Evolutionary conservation across 805 yeast species (phyloP).

Genomic region (Nakazawaea holstii): DNA sequence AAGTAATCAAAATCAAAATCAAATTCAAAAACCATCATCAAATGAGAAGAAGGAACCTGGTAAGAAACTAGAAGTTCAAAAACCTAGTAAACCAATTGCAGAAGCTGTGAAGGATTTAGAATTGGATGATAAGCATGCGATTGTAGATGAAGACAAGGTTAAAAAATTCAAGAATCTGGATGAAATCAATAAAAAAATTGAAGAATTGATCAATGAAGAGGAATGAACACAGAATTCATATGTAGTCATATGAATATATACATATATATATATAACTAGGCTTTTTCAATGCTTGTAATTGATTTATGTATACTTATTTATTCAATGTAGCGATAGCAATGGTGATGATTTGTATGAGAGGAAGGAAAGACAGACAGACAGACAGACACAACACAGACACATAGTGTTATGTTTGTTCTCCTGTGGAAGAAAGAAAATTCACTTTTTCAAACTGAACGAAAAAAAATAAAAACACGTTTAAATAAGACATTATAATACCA

Average conservation of each 20-base stretch:
- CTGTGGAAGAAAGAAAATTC: no score
- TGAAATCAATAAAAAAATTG: slow-evolving; percentile 8
- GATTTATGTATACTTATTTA: no score
- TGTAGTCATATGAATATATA: no score
- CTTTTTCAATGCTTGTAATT: no score
- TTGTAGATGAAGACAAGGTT: neutral
- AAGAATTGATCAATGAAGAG: slow-evolving; percentile 8
- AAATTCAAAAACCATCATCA: no score
- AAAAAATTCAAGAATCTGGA: slow-evolving; percentile 2
- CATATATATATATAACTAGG: no score
- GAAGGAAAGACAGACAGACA: no score
- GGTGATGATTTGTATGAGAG: no score
- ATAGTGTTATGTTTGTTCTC: no score
- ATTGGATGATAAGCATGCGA: neutral
- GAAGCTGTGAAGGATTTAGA: slow-evolving; percentile 1
- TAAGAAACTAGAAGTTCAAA: slow-evolving; percentile 5
- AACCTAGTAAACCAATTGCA: slow-evolving; percentile 9
- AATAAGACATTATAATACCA: neutral
- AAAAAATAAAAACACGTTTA: slow-evolving; percentile 1
- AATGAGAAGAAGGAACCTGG: neutral
- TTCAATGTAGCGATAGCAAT: no score
- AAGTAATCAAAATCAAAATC: no score
- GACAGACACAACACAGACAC: no score
- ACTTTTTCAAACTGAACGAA: neutral
- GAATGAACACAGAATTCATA: neutral